Evolutionary conservation across 148 eudicot genomes (phyloP), one percentile per base, ranked within the genome.

Genomic region (Rhododendron vialii): DNA sequence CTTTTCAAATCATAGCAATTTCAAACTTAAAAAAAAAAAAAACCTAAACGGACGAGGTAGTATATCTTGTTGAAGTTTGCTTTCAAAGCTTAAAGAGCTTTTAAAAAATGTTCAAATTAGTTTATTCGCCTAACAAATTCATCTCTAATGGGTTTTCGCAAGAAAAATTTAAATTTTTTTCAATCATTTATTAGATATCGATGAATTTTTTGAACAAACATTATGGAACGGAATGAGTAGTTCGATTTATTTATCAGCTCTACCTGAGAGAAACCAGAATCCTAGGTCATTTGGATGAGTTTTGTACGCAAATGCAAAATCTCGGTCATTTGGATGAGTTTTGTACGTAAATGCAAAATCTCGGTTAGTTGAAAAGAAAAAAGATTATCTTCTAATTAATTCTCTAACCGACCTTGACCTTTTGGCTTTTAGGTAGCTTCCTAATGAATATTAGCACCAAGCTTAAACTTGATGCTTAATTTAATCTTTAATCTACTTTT

Each of bases 401-500:
- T 81, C 41, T 22, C 48, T 38, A 55, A 55, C 47, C 9, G 18
- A 81, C 83, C 71, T 51, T 33, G 45, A 33, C 71, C 48, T 33
- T 81, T 55, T 35, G 59, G 48, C 69, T 81, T 51, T 51, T 11
- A 12, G 82, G 26, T 79, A 28, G 83, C 83, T 81, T 81, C 28
- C 47, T 81, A 81, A 81, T 81, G 69, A 81, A 55, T 57, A 41
- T 81, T 53, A 33, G n/a, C 45, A 81, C 33, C 69, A 81, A 53
- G 61, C 83, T 55, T 81, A 81, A 81, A 81, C 83, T 33, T 81
- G 43, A 81, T 57, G 83, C 83, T 81, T 50, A 47, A 17, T 81
- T 18, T 81, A 33, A 18, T 81, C 41, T 55, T 81, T 18, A 53
- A 2, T 1, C 5, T 26, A 30, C 63, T 18, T 33, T 51, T 15